These are phyloP conservation scores for Marchantia polymorpha DNA, from an alignment of 225 moss, liverwort and hornwort genomes.

Conservation along the genomic window DNA sequence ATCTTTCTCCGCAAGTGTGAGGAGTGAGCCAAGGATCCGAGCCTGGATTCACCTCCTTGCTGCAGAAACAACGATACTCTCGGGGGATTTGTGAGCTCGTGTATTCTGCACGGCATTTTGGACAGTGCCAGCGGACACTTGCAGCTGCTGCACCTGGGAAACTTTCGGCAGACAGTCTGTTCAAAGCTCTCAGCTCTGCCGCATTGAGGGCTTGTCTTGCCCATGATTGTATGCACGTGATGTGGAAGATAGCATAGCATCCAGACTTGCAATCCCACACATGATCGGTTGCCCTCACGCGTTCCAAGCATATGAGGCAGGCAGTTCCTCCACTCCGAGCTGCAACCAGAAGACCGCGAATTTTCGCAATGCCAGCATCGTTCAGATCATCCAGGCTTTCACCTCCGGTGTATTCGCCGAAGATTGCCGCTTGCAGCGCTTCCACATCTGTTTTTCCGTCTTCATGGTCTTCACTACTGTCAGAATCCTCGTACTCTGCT, in stretches of 20 bases:
- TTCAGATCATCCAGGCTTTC: constrained; percentile 19
- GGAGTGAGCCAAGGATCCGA: constrained; percentile 90
- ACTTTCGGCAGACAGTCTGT: constrained; percentile 63
- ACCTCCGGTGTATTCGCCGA: constrained; percentile 29
- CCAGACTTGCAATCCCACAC: constrained; percentile 91
- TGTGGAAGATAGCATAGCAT: constrained; percentile 82
- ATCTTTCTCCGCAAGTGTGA: constrained; percentile 84
- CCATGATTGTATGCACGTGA: constrained; percentile 88
- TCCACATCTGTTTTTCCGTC: constrained; percentile 29
- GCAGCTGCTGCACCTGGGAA: constrained; percentile 73
- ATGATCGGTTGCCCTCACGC: constrained; percentile 68
- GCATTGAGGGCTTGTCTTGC: constrained; percentile 70
- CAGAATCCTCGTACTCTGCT: constrained; percentile 33
- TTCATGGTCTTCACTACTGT: constrained; percentile 39
- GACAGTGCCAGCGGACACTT: constrained; percentile 40
- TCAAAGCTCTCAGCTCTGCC: constrained; percentile 54
- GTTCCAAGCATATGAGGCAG: constrained; percentile 83
- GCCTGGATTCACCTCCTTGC: constrained; percentile 64
- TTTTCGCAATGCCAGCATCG: constrained; percentile 63
- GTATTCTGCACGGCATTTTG: constrained; percentile 64
- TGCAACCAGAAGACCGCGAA: constrained; percentile 68
- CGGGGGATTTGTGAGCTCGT: constrained; percentile 58
- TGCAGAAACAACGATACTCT: constrained; percentile 84
- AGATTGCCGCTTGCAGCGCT: constrained; percentile 38
- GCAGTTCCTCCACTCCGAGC: constrained; percentile 70